These are phyloP conservation scores for Saksenaea oblongispora DNA, from an alignment of 371 early-diverging fungal species.

Conservation along the genomic window DNA sequence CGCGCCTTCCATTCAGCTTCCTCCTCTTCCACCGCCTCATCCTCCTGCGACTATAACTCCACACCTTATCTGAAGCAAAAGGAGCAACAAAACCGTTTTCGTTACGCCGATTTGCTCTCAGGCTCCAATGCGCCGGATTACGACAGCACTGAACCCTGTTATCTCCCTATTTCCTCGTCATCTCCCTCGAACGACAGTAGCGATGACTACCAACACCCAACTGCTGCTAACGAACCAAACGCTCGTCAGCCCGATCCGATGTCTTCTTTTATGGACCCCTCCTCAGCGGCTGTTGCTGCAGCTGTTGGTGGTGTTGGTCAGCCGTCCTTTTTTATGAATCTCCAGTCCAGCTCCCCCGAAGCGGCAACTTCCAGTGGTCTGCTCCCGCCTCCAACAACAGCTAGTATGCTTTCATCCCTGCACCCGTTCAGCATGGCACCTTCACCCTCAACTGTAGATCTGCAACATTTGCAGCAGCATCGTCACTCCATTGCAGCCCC, in stretches of 20 bases:
- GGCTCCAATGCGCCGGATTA: slow-evolving; percentile 17
- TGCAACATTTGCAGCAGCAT: slow-evolving; percentile 16
- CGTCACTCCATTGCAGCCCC: slow-evolving; percentile 29
- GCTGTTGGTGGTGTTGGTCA: slow-evolving; percentile 5
- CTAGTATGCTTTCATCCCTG: slow-evolving; percentile 1
- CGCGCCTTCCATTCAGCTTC: slow-evolving; percentile 5
- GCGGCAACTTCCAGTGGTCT: neutral
- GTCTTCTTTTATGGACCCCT: slow-evolving; percentile 21
- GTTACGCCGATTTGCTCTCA: slow-evolving; percentile 48
- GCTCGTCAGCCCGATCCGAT: slow-evolving; percentile 2
- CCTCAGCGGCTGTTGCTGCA: slow-evolving; percentile 3
- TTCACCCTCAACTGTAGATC: slow-evolving; percentile 3
- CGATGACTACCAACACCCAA: slow-evolving; percentile 27
- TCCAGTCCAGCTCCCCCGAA: neutral
- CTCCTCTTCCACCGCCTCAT: slow-evolving; percentile 7
- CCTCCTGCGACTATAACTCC: neutral
- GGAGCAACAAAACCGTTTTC: slow-evolving; percentile 28
- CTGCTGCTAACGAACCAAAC: slow-evolving; percentile 7
- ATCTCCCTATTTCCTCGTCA: slow-evolving; percentile 19
- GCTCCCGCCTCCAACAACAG: slow-evolving; percentile 7
- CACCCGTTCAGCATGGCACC: slow-evolving; percentile 9
- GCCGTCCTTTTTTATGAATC: neutral
- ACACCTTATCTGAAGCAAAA: slow-evolving; percentile 5
- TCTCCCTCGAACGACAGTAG: slow-evolving; percentile 30
- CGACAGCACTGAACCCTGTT: slow-evolving; percentile 21